Base-by-base conservation (phyloP, 495 filamentous ascomycete species). In the Aspergillus affinis region DNA sequence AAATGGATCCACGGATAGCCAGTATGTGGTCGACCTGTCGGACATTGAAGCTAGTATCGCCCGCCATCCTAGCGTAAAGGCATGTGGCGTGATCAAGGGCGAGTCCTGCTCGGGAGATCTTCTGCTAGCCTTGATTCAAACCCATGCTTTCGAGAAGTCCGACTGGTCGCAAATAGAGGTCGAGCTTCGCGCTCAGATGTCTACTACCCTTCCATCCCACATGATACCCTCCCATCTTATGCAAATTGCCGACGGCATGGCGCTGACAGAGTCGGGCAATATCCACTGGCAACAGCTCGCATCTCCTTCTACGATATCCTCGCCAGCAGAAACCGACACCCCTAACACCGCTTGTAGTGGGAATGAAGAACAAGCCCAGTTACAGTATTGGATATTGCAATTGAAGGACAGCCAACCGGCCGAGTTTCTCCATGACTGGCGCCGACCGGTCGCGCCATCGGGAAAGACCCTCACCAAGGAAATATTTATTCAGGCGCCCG, bases 361-460 rank as follows among this genome's bases (percentile, higher is more conserved):
- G 49, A 20, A 12, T 17, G 49, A 27, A 51, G 23, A 50, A 6
- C 2, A 57, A 15, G n/a, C 32, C 13, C 54, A 56, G n/a, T n/a
- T 57, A 47, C 23, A 57, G 27, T 57, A 57, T 20, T 57, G 55
- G 55, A 50, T 3, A 15, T 19, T 3, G 2, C 23, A 36, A 21
- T 26, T 57, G 15, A 18, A 32, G 18, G 46, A 47, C 46, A 57
- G 55, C 26, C 45, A 41, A 15, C 46, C 55, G 15, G 55, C 55
- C 9, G 55, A 57, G 55, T 47, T 57, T 26, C 10, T 57, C 20
- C 30, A 47, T 20, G 55, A 57, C 47, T 27, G n/a, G 12, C 46
- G 6, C 18, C 45, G 26, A 41, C 55, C 55, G 2, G 21, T n/a
- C 6, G 7, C n/a, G 12, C 27, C 46, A 0, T 49, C 55, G 13